Evolutionary conservation across 2,329 filamentous ascomycete genomes (phyloP), one percentile per base, ranked within the genome.

Genomic region (Teratosphaeria epicoccoides): DNA sequence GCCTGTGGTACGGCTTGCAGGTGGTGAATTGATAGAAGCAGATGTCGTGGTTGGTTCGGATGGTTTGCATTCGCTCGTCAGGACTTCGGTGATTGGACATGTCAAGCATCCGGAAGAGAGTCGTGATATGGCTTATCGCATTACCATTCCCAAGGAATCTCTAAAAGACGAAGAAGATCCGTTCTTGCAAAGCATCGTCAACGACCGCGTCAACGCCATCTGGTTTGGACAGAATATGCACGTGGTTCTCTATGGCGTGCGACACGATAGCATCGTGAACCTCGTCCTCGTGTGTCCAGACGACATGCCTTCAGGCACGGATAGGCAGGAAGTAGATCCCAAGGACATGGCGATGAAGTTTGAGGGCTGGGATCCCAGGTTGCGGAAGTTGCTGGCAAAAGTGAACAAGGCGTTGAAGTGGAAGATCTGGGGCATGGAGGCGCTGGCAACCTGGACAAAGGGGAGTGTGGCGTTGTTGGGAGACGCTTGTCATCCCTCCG

Each of bases 221-320:
- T 48, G 46, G 46, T 28, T n/a, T 4, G 46, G 24, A 12, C 46
- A 11, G 5, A 23, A 48, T 7, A 33, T 12, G 10, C 46, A 48
- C 17, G 46, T 48, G 24, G 46, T 26, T 1, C n/a, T 48, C 17
- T 48, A 48, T 20, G 23, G 23, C 20, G 23, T 48, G 12, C 46
- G 46, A 11, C 24, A 48, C 26, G 46, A 26, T 12, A 22, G 17
- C 12, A 6, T 48, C 20, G 23, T 25, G 24, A 48, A 48, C 24
- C 46, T 48, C 28, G 46, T 48, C 11, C 26, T 48, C 20, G 46
- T 26, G 24, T 48, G 46, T 12, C 46, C 46, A 1, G 46, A 48
- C n/a, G 46, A 48, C 24, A 11, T 48, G 12, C 46, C 46, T 11
- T 12, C 6, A 14, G 24, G 25, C 24, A 26, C 25, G 4, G 24